These are phyloP conservation scores for Leishmania major DNA, from an alignment of 208 protist species.

Conservation along the genomic window DNA sequence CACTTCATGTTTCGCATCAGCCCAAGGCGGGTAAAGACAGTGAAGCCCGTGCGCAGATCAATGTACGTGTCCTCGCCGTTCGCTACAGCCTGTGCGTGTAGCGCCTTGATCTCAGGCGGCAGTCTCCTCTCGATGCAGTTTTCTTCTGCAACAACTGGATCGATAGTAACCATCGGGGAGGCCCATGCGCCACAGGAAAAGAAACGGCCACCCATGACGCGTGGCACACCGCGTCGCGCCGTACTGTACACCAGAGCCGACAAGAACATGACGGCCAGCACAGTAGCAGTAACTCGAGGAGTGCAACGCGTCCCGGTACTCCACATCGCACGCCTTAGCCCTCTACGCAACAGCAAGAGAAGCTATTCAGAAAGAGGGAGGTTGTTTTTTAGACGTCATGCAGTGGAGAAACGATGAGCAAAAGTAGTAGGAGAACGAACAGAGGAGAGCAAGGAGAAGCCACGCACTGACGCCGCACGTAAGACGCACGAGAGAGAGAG, in stretches of 20 bases:
- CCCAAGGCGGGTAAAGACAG: slow-evolving; percentile 45
- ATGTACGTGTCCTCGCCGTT: slow-evolving; percentile 43
- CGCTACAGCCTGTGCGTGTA: slow-evolving; percentile 33
- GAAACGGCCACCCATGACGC: background rate
- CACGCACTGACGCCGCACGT: background rate
- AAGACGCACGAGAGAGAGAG: background rate
- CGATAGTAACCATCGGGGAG: background rate
- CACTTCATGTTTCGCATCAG: slow-evolving; percentile 41
- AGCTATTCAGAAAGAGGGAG: background rate
- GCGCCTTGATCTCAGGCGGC: slow-evolving; percentile 18
- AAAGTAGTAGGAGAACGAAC: background rate
- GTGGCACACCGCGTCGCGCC: slow-evolving; percentile 5
- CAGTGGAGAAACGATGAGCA: background rate
- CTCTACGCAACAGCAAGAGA: background rate
- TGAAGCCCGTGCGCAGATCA: slow-evolving; percentile 51
- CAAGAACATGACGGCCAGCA: slow-evolving; percentile 13
- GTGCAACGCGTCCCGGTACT: background rate
- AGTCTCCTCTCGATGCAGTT: slow-evolving; percentile 38
- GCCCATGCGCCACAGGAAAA: background rate
- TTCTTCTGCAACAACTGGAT: slow-evolving; percentile 16
- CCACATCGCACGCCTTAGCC: background rate
- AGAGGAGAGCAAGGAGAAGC: background rate
- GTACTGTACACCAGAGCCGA: slow-evolving; percentile 8
- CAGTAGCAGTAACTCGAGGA: slow-evolving; percentile 3
- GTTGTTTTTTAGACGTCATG: background rate